phyloP scores from a whole-genome alignment of 2,329 filamentous ascomycete genomes.

The Diplodia corticola region DNA sequence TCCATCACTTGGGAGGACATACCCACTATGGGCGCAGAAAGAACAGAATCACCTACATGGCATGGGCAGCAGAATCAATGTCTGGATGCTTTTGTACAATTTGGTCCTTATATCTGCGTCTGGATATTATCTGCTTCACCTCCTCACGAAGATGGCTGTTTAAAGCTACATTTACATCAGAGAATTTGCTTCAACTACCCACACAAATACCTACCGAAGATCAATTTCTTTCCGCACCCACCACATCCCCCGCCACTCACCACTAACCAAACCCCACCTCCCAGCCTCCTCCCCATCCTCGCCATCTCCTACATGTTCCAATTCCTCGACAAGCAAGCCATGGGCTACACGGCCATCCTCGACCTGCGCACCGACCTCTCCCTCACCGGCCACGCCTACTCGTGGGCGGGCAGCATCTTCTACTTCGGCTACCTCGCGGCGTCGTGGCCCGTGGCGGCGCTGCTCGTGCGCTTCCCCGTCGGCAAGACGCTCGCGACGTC shows the following conservation, averaged over 20 bases:
- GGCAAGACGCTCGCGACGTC: slow-evolving; percentile 20
- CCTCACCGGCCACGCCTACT: slow-evolving; percentile 29
- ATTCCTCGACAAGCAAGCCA: slow-evolving; percentile 28
- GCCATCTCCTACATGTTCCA: slow-evolving; percentile 28
- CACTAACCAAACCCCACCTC: background rate
- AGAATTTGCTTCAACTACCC: too few species aligned
- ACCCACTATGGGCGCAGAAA: too few species aligned
- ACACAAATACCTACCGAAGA: too few species aligned
- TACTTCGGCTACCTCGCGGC: slow-evolving; percentile 27
- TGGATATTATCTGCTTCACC: too few species aligned
- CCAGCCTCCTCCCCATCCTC: slow-evolving; percentile 26
- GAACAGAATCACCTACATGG: too few species aligned
- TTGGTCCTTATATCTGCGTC: too few species aligned
- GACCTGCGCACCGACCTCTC: slow-evolving; percentile 27
- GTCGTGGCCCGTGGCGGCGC: slow-evolving; percentile 4
- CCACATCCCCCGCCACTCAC: background rate
- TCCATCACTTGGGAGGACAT: too few species aligned
- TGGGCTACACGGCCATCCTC: slow-evolving; percentile 30
- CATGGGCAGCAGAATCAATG: too few species aligned
- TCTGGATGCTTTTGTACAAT: too few species aligned
- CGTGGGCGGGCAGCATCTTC: slow-evolving; percentile 31
- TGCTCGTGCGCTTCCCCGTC: slow-evolving; percentile 24
- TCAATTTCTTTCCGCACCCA: too few species aligned
- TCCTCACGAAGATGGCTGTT: too few species aligned
- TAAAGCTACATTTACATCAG: too few species aligned